Evolutionary conservation across 1,139 yeast genomes (phyloP), one percentile per base, ranked within the genome.

Genomic region (Saccharomyces hybrid): DNA sequence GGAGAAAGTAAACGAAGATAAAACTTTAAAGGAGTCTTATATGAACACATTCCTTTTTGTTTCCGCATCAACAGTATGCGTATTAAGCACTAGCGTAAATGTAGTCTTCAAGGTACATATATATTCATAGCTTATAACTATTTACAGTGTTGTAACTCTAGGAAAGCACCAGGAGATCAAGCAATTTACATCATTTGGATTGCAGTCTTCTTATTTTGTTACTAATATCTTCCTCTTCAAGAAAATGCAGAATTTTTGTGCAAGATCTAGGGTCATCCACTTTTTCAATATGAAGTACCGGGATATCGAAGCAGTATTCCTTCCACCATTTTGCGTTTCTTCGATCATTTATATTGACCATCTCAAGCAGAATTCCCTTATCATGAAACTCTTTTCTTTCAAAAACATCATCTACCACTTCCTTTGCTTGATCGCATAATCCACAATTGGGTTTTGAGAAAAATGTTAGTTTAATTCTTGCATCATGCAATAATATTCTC

Each of bases 251-350:
- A 65, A 85, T 81, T 64, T 84, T 85, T 13, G 78, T 76, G 4
- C 84, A 77, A 50, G 78, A 74, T 44, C 67, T 70, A 50, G 75
- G 76, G 3, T 61, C 60, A 5, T 70, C 75, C 2, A 72, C 72
- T 56, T 82, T 69, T 60, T 83, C 85, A 16, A 88, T 75, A 66
- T 90, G 96, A 46, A 89, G 70, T 0, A 91, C 97, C 0, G 97
- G 97, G 1, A 90, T 91, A 66, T 91, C 97, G 69, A 83, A 89
- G 60, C 96, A 86, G 64, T 90, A 91, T 58, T 77, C 76, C 58
- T 88, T 95, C 76, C 83, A 87, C 90, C 95, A 88, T 52, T 78
- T 74, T 53, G 79, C 73, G 69, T 90, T 85, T 52, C 79, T 80
- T 0, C 86, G 84, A 49, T 78, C 75, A 68, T 83, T 80, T 47